These are phyloP conservation scores for Naegleria fowleri DNA, from an alignment of 208 protist genomes.

Conservation along the genomic window DNA sequence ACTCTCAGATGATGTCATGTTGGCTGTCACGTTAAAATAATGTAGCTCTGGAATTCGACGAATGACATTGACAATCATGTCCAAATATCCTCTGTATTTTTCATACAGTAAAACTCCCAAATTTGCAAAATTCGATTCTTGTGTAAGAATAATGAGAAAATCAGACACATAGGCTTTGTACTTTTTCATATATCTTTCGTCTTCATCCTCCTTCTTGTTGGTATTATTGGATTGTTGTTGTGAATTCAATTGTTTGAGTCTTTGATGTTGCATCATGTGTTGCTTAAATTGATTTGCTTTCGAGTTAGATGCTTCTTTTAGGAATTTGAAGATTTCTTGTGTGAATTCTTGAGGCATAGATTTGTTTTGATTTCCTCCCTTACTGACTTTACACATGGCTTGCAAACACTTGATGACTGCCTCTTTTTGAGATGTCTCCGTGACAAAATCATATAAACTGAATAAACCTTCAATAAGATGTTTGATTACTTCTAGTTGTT, in stretches of 20 bases:
- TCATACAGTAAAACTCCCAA: neutral
- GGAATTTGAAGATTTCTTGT: neutral
- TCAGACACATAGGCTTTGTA: neutral
- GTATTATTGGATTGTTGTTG: neutral
- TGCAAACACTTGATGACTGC: neutral
- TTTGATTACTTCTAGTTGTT: neutral
- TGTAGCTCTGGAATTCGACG: neutral
- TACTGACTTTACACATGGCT: neutral
- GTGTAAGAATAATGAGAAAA: neutral
- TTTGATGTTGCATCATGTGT: neutral
- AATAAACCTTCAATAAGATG: neutral
- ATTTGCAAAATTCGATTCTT: slow-evolving; percentile 2
- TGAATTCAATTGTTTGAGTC: neutral
- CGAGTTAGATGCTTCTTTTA: neutral
- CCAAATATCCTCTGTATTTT: neutral
- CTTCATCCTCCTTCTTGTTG: neutral
- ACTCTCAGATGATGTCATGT: neutral
- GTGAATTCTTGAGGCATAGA: neutral
- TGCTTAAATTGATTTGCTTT: neutral
- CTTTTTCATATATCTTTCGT: neutral
- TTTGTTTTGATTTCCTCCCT: neutral
- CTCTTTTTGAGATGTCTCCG: neutral
- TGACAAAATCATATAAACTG: neutral
- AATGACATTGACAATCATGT: slow-evolving; percentile 9
- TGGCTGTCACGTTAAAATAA: neutral